Evolutionary conservation across 169 alveolate genomes (phyloP), one percentile per base, ranked within the genome.

Genomic region (Eimeria tenella): DNA sequence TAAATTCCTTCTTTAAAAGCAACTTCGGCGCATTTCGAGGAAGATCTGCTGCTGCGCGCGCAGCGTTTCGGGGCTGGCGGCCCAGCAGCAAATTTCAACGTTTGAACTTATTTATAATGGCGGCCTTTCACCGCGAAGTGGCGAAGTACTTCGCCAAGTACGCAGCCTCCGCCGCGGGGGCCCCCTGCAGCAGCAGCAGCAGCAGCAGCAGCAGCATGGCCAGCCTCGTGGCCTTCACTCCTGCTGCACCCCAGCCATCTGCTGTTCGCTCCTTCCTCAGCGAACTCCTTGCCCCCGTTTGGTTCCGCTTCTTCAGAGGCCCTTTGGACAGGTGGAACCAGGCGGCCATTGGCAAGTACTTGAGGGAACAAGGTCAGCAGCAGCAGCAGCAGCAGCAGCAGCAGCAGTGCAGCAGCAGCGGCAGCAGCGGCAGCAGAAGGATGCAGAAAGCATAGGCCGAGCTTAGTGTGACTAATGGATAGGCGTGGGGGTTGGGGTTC

Each of bases 291-390:
- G 96, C 96, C 23, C 98, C 98, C n/a, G 94, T 96, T 93, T 97
- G 96, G 93, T 97, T 96, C 93, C 95, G 96, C 56, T 95, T 93
- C 91, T 87, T 97, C 74, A 77, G 97, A 56, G 98, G 97, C 21
- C 98, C 98, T 13, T 94, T 94, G 71, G 98, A 97, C 68, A 93
- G 98, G 56, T 97, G 98, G 98, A 97, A 96, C 83, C 97, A 93
- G 23, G 98, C 98, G 65, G 96, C 96, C 70, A 96, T 96, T 42
- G 96, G 98, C 31, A 95, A 97, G 81, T 97, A 95, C 92, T 96
- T 97, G 65, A 95, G 98, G 74, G 97, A 96, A 63, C 98, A 97
- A 53, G 98, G 98, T 97, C 71, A 58, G 56, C 3, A 15, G 75
- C 58, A 11, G 63, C 86, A 8, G 84, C 52, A 19, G 42, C 42